These are phyloP conservation scores for Suhomyces kunorum DNA, from an alignment of 1,139 yeast species.

Conservation along the genomic window DNA sequence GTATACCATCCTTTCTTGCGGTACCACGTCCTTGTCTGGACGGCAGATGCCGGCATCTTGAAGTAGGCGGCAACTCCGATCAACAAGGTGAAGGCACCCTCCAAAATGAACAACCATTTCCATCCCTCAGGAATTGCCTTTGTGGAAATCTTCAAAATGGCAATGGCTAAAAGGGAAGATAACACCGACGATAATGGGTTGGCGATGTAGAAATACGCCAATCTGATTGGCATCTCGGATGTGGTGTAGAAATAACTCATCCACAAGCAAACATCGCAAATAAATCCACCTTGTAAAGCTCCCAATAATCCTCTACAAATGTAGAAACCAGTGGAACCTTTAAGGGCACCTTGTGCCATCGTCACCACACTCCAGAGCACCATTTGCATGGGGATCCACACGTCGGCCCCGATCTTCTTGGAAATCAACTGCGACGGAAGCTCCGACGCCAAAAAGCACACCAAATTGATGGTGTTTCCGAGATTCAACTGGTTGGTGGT, in stretches of 20 bases:
- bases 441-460: slow-evolving; percentile 52
- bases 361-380: slow-evolving; percentile 54
- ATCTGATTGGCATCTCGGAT: slow-evolving; percentile 28
- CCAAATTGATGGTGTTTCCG: slow-evolving; percentile 48
- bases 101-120: slow-evolving; percentile 42
- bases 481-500: slow-evolving; percentile 50
- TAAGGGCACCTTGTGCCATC: slow-evolving; percentile 45
- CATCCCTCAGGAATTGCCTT: slow-evolving; percentile 22
- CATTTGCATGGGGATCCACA: slow-evolving; percentile 57
- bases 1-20: slow-evolving; percentile 39
- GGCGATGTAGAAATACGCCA: slow-evolving; percentile 29
- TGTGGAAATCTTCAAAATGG: slow-evolving; percentile 25
- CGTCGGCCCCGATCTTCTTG: slow-evolving; percentile 53
- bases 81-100: slow-evolving; percentile 32
- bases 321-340: slow-evolving; percentile 26
- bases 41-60: slow-evolving; percentile 39
- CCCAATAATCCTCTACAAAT: slow-evolving; percentile 33
- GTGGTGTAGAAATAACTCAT: slow-evolving; percentile 34
- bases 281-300: slow-evolving; percentile 33
- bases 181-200: slow-evolving; percentile 25
- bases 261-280: slow-evolving; percentile 34
- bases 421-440: slow-evolving; percentile 57
- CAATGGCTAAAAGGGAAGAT: slow-evolving; percentile 34
- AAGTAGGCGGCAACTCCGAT: slow-evolving; percentile 33
- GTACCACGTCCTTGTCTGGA: slow-evolving; percentile 29